These are phyloP conservation scores for Begonia loranthoides DNA, from an alignment of 306 rosid species.

Conservation along the genomic window DNA sequence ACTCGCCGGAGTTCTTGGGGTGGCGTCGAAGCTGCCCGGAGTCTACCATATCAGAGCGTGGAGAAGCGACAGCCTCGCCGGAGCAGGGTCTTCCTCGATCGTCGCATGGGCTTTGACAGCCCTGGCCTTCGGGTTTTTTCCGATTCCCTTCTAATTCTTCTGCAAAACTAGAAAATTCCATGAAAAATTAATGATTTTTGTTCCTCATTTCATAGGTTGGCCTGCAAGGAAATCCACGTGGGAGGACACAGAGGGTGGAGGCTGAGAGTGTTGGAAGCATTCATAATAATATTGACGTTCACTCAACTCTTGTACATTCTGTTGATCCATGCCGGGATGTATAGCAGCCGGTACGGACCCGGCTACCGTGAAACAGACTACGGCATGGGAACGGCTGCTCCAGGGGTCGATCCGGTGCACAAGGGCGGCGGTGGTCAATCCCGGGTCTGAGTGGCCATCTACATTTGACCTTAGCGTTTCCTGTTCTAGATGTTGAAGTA, in stretches of 20 bases:
- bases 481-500: too few relatives aligned
- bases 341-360: constrained; percentile 75
- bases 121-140: constrained; percentile 41
- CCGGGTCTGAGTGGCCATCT: too few relatives aligned
- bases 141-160: background rate
- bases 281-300: constrained; percentile 51
- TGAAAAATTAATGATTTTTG: background rate
- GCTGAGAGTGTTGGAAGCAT: constrained; percentile 57
- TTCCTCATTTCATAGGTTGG: constrained; percentile 28
- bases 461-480: too few relatives aligned
- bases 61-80: constrained; percentile 82
- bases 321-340: constrained; percentile 69
- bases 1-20: constrained; percentile 53
- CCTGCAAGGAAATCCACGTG: constrained; percentile 62
- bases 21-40: constrained; percentile 61
- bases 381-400: constrained; percentile 18
- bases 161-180: background rate
- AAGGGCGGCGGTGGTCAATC: constrained; percentile 23
- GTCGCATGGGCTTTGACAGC: constrained; percentile 84
- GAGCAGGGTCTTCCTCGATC: constrained; percentile 48
- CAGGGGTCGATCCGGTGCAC: constrained; percentile 35
- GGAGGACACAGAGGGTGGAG: constrained; percentile 97
- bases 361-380: constrained; percentile 63
- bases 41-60: constrained; percentile 64
- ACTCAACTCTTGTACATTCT: constrained; percentile 54